Conservation (phyloP, 805 yeast genomes). For the Suhomyces prunicola region DNA sequence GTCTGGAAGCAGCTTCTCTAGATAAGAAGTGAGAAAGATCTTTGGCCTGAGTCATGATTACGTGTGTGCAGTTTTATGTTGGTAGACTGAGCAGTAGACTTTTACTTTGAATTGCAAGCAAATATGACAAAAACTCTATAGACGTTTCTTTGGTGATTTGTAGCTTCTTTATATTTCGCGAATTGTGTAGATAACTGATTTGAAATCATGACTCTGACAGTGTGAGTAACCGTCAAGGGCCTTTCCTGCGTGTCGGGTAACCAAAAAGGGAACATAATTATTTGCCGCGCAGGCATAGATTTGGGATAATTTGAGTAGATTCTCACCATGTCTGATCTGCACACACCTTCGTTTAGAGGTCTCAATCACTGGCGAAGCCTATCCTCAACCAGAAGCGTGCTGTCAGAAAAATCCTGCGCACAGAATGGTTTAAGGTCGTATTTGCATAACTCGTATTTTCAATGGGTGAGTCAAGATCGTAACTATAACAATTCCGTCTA, state of each 20-base stretch:
- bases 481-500: background rate
- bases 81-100: background rate
- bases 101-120: background rate
- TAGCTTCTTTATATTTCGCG: background rate
- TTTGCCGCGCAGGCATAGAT: background rate
- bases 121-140: background rate
- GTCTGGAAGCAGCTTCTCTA: constrained; percentile 72
- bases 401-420: background rate
- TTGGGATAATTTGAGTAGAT: background rate
- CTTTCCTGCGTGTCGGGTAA: background rate
- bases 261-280: background rate
- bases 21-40: constrained; percentile 76
- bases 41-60: constrained; percentile 43
- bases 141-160: background rate
- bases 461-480: background rate
- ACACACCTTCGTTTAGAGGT: background rate
- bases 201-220: background rate
- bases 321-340: background rate
- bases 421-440: background rate
- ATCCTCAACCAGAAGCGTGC: background rate
- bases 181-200: background rate
- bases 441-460: background rate
- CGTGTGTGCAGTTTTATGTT: background rate
- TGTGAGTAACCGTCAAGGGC: background rate
- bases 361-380: background rate